Evolutionary conservation across 1,284 basidiomycete genomes (phyloP).

Genomic region (Moesziomyces globuligerus): DNA sequence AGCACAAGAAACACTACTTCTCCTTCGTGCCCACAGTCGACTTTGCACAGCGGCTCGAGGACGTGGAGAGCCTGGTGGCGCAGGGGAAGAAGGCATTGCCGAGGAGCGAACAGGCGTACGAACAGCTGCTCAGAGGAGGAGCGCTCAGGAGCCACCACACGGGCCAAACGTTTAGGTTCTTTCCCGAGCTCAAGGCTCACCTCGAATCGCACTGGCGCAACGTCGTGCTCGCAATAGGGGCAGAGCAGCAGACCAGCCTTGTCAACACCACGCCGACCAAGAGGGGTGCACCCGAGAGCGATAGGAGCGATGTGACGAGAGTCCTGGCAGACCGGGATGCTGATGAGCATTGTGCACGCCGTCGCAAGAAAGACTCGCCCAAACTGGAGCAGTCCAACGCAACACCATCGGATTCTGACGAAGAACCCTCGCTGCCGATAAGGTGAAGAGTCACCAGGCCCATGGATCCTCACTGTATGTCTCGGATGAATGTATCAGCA

Average conservation of each 20-base stretch:
- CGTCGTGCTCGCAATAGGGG: not conserved
- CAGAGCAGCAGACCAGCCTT: not conserved
- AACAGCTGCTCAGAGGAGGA: conserved; percentile 34
- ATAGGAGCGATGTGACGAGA: not conserved
- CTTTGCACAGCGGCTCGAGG: conserved; percentile 83
- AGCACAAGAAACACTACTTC: conserved; percentile 88
- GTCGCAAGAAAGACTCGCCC: conserved; percentile 8
- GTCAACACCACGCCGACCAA: not conserved
- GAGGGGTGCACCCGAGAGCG: not conserved
- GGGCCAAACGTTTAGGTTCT: conserved; percentile 8
- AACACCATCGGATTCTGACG: conserved; percentile 14
- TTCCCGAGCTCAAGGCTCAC: conserved; percentile 42
- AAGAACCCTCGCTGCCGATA: conserved; percentile 19
- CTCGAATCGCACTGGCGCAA: conserved; percentile 27
- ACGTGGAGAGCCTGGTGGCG: conserved; percentile 60
- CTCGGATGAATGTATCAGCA: no score
- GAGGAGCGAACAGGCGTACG: conserved; percentile 23
- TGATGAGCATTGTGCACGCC: not conserved
- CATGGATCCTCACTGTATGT: no score
- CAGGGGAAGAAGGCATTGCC: conserved; percentile 12
- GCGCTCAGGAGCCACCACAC: conserved; percentile 32
- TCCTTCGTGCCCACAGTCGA: conserved; percentile 87
- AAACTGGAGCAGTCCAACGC: not conserved
- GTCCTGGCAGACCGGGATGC: conserved; percentile 3
- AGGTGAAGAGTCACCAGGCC: conserved; percentile 5